phyloP scores from a whole-genome alignment of 805 yeast species.

The Yamadazyma kitorensis region DNA sequence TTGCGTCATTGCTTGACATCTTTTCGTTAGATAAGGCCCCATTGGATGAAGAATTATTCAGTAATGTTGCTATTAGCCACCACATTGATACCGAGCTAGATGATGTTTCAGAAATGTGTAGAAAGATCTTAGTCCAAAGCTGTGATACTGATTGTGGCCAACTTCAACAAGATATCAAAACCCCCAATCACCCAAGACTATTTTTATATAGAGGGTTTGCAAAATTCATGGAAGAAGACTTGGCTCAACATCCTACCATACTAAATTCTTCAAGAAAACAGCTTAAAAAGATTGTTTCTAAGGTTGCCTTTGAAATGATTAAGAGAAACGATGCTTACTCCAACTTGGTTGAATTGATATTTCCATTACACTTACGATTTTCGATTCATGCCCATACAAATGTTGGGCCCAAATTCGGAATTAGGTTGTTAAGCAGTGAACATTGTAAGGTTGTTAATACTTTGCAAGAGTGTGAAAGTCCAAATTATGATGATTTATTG shows the following conservation, averaged over 20 bases:
- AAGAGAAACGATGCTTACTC: conserved; percentile 64
- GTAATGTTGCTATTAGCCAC: conserved; percentile 25
- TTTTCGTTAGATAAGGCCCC: conserved; percentile 21
- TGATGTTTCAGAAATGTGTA: conserved; percentile 30
- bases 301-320: conserved; percentile 63
- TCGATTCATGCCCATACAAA: conserved; percentile 63
- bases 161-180: conserved; percentile 31
- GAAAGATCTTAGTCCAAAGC: conserved; percentile 32
- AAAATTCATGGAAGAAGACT: conserved; percentile 58
- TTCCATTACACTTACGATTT: conserved; percentile 57
- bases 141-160: conserved; percentile 40
- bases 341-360: conserved; percentile 55
- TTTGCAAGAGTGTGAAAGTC: conserved; percentile 39
- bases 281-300: conserved; percentile 49
- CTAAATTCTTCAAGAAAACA: conserved; percentile 41
- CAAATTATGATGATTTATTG: conserved; percentile 48
- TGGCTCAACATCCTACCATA: conserved; percentile 41
- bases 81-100: conserved; percentile 33
- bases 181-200: conserved; percentile 48
- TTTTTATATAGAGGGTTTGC: conserved; percentile 55
- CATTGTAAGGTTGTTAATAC: conserved; percentile 46
- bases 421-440: conserved; percentile 43
- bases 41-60: conserved; percentile 15
- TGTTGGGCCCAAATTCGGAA: conserved; percentile 59
- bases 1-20: conserved; percentile 35